Evolutionary conservation across 2,329 filamentous ascomycete species (phyloP).

Genomic region (Sporothrix pallida): DNA sequence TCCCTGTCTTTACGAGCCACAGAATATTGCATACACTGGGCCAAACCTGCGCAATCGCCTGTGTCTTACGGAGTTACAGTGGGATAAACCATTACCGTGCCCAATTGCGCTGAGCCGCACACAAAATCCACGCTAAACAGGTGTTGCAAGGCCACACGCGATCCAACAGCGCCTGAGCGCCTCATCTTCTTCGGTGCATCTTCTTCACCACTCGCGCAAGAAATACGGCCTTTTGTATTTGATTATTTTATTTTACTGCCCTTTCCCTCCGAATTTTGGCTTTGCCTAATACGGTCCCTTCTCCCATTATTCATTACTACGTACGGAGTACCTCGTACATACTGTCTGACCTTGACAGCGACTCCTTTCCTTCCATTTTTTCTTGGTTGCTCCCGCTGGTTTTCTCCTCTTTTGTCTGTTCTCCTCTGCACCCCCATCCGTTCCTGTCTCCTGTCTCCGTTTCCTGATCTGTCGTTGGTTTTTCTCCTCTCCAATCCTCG

Average conservation of each 20-base stretch:
- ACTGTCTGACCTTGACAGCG: neutral
- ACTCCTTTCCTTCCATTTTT: neutral
- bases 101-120: neutral
- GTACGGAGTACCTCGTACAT: neutral
- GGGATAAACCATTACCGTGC: neutral
- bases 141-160: neutral
- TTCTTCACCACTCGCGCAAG: neutral
- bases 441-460: conserved; percentile 11
- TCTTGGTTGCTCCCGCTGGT: conserved; percentile 7
- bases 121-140: neutral
- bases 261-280: neutral
- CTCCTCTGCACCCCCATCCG: conserved; percentile 9
- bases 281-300: neutral
- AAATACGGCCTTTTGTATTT: neutral
- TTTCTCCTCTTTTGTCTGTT: conserved; percentile 27
- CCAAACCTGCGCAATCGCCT: neutral
- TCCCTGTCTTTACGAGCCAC: neutral
- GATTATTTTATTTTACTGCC: neutral
- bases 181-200: neutral
- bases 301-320: conserved; percentile 18
- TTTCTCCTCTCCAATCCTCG: neutral
- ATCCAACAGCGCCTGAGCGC: conserved; percentile 1
- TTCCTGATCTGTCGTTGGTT: conserved; percentile 17
- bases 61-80: neutral
- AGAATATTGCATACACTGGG: too few relatives aligned